Percentiles rank a stretch among this genome's conserved stretches.
These are phyloP conservation scores for Dactylorhiza incarnata DNA, from an alignment of 106 monocot species.

Conservation along the genomic window DNA sequence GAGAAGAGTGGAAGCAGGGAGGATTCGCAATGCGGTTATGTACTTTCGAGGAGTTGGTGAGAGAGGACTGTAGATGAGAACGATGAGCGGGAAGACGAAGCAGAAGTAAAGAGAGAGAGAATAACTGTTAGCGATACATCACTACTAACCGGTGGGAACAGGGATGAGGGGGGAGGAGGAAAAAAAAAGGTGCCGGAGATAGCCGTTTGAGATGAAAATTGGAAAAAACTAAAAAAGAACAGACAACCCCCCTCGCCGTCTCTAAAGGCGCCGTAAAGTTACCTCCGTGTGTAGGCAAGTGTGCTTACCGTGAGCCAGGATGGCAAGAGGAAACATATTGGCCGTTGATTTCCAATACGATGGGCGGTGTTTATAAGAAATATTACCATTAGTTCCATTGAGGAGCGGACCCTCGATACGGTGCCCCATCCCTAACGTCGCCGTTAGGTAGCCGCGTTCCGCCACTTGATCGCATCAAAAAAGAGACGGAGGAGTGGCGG, in stretches of 20 bases:
- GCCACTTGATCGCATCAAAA: background rate
- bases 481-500: background rate
- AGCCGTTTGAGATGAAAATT: conserved; percentile 6
- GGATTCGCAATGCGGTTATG: background rate
- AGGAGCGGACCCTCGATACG: background rate
- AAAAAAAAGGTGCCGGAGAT: background rate
- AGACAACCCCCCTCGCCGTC: background rate
- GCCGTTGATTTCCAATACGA: background rate
- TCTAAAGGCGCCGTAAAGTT: background rate
- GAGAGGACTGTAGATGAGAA: background rate
- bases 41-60: conserved; percentile 1
- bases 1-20: background rate
- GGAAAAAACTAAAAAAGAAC: background rate
- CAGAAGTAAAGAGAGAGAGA: conserved; percentile 17
- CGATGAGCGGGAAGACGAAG: conserved; percentile 5
- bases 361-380: background rate
- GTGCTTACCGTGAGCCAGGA: too few species aligned
- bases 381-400: background rate
- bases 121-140: conserved; percentile 16
- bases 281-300: background rate
- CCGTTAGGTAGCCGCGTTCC: background rate
- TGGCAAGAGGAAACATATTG: too few species aligned
- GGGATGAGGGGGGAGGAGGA: background rate
- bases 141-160: conserved; percentile 1
- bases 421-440: background rate